Base-by-base conservation (phyloP, 1,284 basidiomycete genomes). In the Apiotrichum sp. region DNA sequence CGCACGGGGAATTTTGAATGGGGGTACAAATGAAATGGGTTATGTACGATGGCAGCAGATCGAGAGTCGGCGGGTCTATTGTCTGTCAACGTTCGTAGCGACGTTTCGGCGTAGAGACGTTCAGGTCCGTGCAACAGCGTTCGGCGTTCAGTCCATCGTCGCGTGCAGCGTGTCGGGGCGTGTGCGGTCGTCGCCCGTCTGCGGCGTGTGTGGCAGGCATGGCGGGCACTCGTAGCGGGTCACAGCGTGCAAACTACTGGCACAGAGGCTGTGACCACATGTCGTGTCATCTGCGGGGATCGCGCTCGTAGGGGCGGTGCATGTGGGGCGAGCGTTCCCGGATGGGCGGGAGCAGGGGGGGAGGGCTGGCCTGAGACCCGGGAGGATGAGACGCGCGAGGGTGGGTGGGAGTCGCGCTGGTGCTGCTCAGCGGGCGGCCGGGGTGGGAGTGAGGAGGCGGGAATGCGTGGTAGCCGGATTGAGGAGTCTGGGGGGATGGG, bases 321-420 rank as follows among this genome's bases (percentile, higher is more conserved):
- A 36, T 33, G 9, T 33, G 46, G 4, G 53, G 58, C 22, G 58
- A 56, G n/a, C 50, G 55, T 22, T 41, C 38, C 10, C 59, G 59
- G 31, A 61, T 61, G 3, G 59, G 59, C 7, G 59, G 59, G 6
- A 61, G 53, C 4, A 54, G 47, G 0, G 55, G 49, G 3, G 58
- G 55, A 6, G 58, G 58, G 16, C 55, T 60, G 31, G 39, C 16
- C 13, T 40, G 44, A 14, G 42, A 22, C 3, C 38, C 51, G 29
- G 38, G 13, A 10, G 33, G 42, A 29, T 39, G 43, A 35, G 36
- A 13, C 4, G 35, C 9, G 22, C 22, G 16, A 29, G 7, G 4
- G 33, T 47, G 45, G n/a, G 45, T 1, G 5, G 33, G 7, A 0
- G 45, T 11, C 16, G 31, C 45, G 16, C 33, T n/a, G n/a, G 6